Evolutionary conservation across 2,329 filamentous ascomycete species (phyloP).

Genomic region (Cytospora paraplurivora): DNA sequence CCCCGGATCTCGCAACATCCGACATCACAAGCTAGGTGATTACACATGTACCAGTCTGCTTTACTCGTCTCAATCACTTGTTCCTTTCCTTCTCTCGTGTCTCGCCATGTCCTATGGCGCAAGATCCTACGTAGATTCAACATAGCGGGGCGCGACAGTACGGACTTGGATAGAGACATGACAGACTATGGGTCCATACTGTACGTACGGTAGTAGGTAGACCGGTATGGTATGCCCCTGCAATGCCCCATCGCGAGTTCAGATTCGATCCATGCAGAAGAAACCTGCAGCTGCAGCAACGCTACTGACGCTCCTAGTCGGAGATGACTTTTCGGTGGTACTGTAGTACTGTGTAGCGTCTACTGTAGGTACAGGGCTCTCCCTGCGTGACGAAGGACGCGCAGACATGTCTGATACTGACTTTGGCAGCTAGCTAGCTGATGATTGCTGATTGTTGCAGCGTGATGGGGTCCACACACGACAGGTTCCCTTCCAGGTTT

Average conservation of each 20-base stretch:
- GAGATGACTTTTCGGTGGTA: neutral
- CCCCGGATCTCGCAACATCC: neutral
- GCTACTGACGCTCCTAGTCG: conserved; percentile 18
- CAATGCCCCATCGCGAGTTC: conserved; percentile 12
- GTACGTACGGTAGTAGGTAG: too few relatives aligned
- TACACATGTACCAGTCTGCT: neutral
- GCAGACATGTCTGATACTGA: too few relatives aligned
- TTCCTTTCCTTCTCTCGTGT: neutral
- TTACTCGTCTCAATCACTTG: neutral
- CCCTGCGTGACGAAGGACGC: neutral
- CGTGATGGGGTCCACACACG: conserved; percentile 13
- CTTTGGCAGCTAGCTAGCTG: too few relatives aligned
- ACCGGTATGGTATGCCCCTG: neutral
- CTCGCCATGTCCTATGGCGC: neutral
- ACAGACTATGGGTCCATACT: neutral
- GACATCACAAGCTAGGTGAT: neutral
- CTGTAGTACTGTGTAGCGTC: too few relatives aligned
- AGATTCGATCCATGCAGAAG: conserved; percentile 17
- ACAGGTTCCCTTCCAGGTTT: conserved; percentile 19
- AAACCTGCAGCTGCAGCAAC: conserved; percentile 15
- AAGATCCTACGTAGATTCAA: neutral
- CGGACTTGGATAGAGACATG: too few relatives aligned
- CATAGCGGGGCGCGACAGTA: conserved; percentile 1
- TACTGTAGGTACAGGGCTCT: neutral
- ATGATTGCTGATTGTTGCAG: neutral